Evolutionary conservation across 2,329 filamentous ascomycete genomes (phyloP).

Genomic region (Leptographium procerum): DNA sequence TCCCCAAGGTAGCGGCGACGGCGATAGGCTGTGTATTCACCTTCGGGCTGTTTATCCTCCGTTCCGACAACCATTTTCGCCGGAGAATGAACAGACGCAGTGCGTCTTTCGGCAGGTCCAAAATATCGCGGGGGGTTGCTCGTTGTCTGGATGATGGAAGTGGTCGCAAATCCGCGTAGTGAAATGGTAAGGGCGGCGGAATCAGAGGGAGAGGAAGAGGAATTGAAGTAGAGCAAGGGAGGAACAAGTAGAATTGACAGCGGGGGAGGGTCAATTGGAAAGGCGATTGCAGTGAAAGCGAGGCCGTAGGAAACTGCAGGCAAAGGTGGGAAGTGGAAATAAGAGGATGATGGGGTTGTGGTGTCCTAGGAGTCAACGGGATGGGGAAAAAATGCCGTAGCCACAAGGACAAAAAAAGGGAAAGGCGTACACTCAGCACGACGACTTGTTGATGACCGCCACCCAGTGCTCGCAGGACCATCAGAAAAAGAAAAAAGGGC

Average conservation of each 20-base stretch:
- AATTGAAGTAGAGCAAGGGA: not conserved
- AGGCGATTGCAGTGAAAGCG: not conserved
- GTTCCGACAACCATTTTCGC: constrained; percentile 6
- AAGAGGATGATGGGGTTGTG: not conserved
- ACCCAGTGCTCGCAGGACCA: not conserved
- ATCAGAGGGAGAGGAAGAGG: not conserved
- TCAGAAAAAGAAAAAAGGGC: not conserved
- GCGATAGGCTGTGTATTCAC: not conserved
- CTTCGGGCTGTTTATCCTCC: constrained; percentile 8
- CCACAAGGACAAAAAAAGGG: not conserved
- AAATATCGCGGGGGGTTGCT: not conserved
- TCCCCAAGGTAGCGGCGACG: not conserved
- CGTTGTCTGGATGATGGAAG: not conserved
- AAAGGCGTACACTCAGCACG: constrained; percentile 2
- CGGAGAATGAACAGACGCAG: not conserved
- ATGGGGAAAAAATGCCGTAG: not conserved
- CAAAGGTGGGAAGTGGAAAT: not conserved
- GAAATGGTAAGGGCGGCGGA: not conserved
- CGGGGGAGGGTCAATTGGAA: not conserved
- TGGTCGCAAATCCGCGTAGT: not conserved
- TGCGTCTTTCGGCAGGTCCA: not conserved
- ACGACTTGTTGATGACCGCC: not conserved
- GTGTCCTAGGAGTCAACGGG: not conserved
- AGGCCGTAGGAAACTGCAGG: not conserved
- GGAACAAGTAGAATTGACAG: not conserved